Conservation (phyloP, 768 basidiomycete species). For the Phlebiopsis gigantea region DNA sequence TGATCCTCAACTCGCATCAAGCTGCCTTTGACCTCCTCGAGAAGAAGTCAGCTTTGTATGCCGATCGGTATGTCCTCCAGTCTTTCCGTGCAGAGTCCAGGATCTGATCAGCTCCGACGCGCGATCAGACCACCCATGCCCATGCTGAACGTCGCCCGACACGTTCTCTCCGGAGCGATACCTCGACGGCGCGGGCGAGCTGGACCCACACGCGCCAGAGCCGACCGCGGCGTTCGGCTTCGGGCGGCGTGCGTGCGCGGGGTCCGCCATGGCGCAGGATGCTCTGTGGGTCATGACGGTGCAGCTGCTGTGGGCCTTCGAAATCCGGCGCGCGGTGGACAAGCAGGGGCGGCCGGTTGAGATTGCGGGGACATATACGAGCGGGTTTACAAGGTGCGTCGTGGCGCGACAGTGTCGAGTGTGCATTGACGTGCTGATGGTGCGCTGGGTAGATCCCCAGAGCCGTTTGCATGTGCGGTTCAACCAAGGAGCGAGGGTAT, state of each 20-base stretch:
- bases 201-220: not conserved
- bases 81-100: not conserved
- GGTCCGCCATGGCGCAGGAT: slow-evolving; percentile 16
- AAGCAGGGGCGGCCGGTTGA: slow-evolving; percentile 12
- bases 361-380: not conserved
- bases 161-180: slow-evolving; percentile 13
- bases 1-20: slow-evolving; percentile 22
- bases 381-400: not conserved
- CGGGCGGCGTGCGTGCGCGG: slow-evolving; percentile 17
- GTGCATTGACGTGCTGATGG: not conserved
- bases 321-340: slow-evolving; percentile 15
- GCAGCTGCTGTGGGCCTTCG: slow-evolving; percentile 18
- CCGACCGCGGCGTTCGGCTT: slow-evolving; percentile 8
- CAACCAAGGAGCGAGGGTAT: not conserved
- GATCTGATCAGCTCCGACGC: not conserved
- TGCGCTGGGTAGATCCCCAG: not conserved
- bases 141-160: slow-evolving; percentile 11
- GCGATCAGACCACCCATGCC: slow-evolving; percentile 4
- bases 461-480: not conserved
- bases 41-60: slow-evolving; percentile 22
- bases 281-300: slow-evolving; percentile 18
- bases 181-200: slow-evolving; percentile 11
- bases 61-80: slow-evolving; percentile 9
- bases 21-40: slow-evolving; percentile 23
- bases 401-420: not conserved